Evolutionary conservation across 352 stramenopile genomes (phyloP).

Genomic region (Phytophthora ramorum): DNA sequence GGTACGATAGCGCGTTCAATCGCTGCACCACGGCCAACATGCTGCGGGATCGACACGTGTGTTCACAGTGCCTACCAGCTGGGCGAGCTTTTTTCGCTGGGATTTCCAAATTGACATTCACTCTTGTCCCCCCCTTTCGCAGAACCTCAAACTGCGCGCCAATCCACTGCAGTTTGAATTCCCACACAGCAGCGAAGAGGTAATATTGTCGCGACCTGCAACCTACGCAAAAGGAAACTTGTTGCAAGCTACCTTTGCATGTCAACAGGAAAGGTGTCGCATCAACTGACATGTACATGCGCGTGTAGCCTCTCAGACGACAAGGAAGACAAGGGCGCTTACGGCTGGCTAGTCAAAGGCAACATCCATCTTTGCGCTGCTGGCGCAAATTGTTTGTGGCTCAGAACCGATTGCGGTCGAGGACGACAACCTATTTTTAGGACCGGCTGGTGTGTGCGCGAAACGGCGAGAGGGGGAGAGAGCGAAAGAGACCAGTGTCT

Average conservation of each 20-base stretch:
- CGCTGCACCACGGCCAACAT: not conserved
- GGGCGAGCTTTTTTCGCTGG: slow-evolving; percentile 30
- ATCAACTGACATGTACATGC: slow-evolving; percentile 21
- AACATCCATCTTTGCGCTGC: not conserved
- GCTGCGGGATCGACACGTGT: slow-evolving; percentile 10
- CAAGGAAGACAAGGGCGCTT: slow-evolving; percentile 21
- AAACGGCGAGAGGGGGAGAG: slow-evolving; percentile 33
- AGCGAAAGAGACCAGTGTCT: slow-evolving; percentile 30
- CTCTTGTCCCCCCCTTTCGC: slow-evolving; percentile 25
- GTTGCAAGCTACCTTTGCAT: slow-evolving; percentile 12
- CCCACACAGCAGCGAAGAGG: slow-evolving; percentile 7
- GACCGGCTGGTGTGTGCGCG: slow-evolving; percentile 17
- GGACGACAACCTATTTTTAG: slow-evolving; percentile 40
- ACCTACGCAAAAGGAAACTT: slow-evolving; percentile 10
- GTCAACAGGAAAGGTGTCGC: slow-evolving; percentile 19
- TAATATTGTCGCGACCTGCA: slow-evolving; percentile 1
- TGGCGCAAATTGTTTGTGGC: slow-evolving; percentile 13
- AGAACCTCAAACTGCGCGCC: slow-evolving; percentile 10
- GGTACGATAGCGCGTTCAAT: slow-evolving; percentile 11
- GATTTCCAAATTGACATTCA: slow-evolving; percentile 38
- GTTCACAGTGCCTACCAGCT: slow-evolving; percentile 16
- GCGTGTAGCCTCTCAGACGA: slow-evolving; percentile 5
- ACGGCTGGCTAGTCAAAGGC: slow-evolving; percentile 9
- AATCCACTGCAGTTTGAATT: slow-evolving; percentile 17
- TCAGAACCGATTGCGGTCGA: slow-evolving; percentile 23